Base-by-base conservation (phyloP, 345 rosid species). In the Euphorbia pulcherrima region DNA sequence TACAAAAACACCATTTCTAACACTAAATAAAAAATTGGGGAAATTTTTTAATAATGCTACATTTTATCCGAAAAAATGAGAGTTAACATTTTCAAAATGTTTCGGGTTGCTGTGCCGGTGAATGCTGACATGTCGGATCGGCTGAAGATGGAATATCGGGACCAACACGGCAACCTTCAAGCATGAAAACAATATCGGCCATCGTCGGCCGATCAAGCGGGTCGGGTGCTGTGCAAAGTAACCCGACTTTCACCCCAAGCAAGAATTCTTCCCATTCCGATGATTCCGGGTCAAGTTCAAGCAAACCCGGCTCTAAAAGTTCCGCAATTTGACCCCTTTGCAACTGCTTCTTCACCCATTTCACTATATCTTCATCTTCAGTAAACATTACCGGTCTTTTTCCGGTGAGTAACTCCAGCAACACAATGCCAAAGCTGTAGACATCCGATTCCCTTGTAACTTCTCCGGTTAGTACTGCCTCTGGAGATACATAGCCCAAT, bases 261-360 rank as follows among this genome's bases (percentile, higher is more conserved):
- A 94, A 73, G 68, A 94, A 91, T 78, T 94, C 99, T 81, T 91
- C 99, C 99, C 99, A 94, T 74, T 94, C 99, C 0, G 99, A 91
- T 46, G 97, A 88, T 68, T 94, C 99, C 0, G 97, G 95, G 73
- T 94, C 99, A 0, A 90, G 86, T 69, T 94, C 97, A 2, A 94
- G 91, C 72, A 94, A 72, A 0, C 99, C 99, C 1, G 99, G 97
- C 39, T 94, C 99, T 0, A 91, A 65, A 61, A 94, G 78, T 75
- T 94, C 97, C 2, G 88, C 76, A 13, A 94, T 83, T 75, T 89
- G 99, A 1, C 99, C 94, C 70, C 78, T 85, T 37, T 94, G 97
- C 28, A 94, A 82, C 64, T 94, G 99, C 72, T 84, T 91, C 83
- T 94, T 94, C 6, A 94, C 99, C 97, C 97, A 94, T 72, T 91